These are phyloP conservation scores for Alternaria ventricosa DNA, from an alignment of 2,329 filamentous ascomycete genomes.

Conservation along the genomic window DNA sequence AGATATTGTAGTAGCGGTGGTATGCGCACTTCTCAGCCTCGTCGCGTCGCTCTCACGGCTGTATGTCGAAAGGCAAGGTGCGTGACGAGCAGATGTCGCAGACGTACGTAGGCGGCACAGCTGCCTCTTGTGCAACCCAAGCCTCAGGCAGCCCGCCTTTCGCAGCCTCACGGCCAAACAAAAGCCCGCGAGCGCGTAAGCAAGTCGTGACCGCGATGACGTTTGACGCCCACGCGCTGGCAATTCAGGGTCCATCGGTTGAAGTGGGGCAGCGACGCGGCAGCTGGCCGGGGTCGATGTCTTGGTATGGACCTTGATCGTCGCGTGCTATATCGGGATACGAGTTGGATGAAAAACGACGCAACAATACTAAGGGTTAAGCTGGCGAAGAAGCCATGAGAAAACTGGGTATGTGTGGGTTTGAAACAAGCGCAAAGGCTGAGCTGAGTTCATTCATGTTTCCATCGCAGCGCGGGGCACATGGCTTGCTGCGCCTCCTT, in stretches of 20 bases:
- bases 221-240: slow-evolving; percentile 4
- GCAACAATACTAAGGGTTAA: background rate
- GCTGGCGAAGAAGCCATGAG: background rate
- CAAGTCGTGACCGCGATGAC: slow-evolving; percentile 19
- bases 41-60: background rate
- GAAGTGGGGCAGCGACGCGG: slow-evolving; percentile 15
- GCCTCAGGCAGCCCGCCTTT: slow-evolving; percentile 3
- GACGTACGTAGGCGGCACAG: background rate
- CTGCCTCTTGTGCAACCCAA: background rate
- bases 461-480: slow-evolving; percentile 13
- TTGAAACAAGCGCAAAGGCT: background rate
- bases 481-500: slow-evolving; percentile 21
- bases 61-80: background rate
- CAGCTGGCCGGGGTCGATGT: background rate
- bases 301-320: slow-evolving; percentile 8
- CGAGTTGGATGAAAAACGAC: background rate
- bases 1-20: rapidly evolving
- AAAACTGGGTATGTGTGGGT: background rate
- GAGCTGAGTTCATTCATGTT: slow-evolving; percentile 11
- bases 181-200: slow-evolving; percentile 21
- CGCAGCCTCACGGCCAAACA: slow-evolving; percentile 12
- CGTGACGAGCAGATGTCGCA: background rate
- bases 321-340: background rate
- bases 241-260: slow-evolving; percentile 16
- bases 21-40: background rate